Evolutionary conservation across 176 grass and related monocot genomes (phyloP).

Genomic region (Oryza australiensis): DNA sequence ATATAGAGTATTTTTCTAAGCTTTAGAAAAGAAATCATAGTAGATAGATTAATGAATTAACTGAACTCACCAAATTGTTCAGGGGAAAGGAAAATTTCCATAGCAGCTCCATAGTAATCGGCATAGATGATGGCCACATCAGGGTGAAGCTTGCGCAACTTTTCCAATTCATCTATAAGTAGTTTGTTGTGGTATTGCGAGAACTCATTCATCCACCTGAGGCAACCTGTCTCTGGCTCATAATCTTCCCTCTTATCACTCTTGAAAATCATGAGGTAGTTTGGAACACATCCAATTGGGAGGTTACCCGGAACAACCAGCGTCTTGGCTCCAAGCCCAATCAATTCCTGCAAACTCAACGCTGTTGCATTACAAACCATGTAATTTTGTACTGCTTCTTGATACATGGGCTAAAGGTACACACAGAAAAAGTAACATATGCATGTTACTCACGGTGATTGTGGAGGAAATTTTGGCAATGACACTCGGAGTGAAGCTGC

Average conservation of each 20-base stretch:
- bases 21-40: not conserved
- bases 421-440: not conserved
- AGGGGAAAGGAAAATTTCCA: slow-evolving; percentile 59
- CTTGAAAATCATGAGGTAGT: slow-evolving; percentile 63
- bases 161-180: slow-evolving; percentile 54
- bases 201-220: slow-evolving; percentile 81
- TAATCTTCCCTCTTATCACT: slow-evolving; percentile 67
- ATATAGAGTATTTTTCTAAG: not conserved
- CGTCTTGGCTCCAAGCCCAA: slow-evolving; percentile 70
- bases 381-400: not conserved
- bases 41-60: not conserved
- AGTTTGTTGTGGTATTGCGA: slow-evolving; percentile 68
- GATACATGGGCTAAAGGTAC: not conserved
- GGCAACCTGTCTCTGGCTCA: slow-evolving; percentile 76
- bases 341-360: slow-evolving; percentile 62
- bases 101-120: slow-evolving; percentile 74
- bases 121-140: slow-evolving; percentile 65
- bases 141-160: slow-evolving; percentile 51
- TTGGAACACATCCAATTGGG: slow-evolving; percentile 75
- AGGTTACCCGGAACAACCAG: slow-evolving; percentile 85
- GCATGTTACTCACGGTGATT: slow-evolving; percentile 49
- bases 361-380: slow-evolving; percentile 3
- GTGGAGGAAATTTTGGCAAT: slow-evolving; percentile 64
- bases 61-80: slow-evolving; percentile 61
- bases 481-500: slow-evolving; percentile 63